Evolutionary conservation across 345 rosid species (phyloP).

Genomic region (Citrus hindsii): DNA sequence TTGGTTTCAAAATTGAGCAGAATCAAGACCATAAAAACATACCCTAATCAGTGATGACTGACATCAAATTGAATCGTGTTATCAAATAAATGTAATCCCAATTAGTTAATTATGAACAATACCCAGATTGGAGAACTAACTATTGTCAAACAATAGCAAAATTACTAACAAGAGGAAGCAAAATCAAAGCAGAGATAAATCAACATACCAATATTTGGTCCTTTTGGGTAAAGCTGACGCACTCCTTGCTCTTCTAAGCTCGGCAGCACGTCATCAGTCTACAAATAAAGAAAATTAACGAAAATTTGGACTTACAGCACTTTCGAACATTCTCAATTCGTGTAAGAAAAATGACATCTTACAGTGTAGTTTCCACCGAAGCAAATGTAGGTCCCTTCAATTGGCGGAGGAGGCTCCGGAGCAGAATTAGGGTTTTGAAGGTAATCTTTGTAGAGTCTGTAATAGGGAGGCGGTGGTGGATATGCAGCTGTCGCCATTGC

Average conservation of each 20-base stretch:
- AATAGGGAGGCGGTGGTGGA: slow-evolving; percentile 92
- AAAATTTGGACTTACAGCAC: not conserved
- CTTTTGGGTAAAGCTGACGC: slow-evolving; percentile 69
- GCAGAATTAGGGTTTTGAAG: slow-evolving; percentile 57
- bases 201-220: slow-evolving; percentile 64
- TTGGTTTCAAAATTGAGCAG: too few species aligned
- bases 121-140: not conserved
- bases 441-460: slow-evolving; percentile 88
- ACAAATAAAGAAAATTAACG: not conserved
- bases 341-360: slow-evolving; percentile 8
- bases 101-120: not conserved
- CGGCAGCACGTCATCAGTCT: slow-evolving; percentile 89
- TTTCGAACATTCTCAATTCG: not conserved
- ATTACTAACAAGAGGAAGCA: not conserved
- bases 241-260: slow-evolving; percentile 92
- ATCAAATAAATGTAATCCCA: not conserved
- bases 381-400: slow-evolving; percentile 75
- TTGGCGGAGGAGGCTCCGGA: slow-evolving; percentile 76
- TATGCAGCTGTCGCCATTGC: slow-evolving; percentile 85
- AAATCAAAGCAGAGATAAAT: slow-evolving; percentile 1
- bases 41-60: not conserved
- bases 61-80: not conserved
- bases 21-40: too few species aligned
- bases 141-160: not conserved
- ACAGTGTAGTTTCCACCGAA: slow-evolving; percentile 77